Conservation (phyloP, 768 basidiomycete genomes). For the Xerocomellus dryophilus region DNA sequence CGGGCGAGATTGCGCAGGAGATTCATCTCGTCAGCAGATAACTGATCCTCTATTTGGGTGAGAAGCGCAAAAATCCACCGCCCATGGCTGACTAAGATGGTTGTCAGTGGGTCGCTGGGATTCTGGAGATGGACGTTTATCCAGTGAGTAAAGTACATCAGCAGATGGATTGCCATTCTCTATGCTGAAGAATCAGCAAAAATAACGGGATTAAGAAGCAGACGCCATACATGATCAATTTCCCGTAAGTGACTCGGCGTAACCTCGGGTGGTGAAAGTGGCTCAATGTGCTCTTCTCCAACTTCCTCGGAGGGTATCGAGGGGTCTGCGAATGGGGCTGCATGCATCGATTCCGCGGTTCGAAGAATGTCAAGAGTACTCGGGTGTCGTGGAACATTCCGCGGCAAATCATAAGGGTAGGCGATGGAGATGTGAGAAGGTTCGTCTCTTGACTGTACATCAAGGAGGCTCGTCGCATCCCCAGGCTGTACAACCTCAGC, state of each 20-base stretch:
- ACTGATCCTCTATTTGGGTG: slow-evolving; percentile 60
- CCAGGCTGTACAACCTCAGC: neutral
- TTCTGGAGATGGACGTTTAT: slow-evolving; percentile 59
- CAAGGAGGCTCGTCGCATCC: neutral
- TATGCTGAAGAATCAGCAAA: slow-evolving; percentile 30
- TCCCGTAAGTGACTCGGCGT: slow-evolving; percentile 52
- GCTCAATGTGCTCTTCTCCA: neutral
- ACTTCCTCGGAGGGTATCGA: neutral
- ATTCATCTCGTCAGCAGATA: slow-evolving; percentile 75
- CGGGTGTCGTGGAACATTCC: neutral
- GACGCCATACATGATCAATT: slow-evolving; percentile 63
- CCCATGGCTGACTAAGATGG: slow-evolving; percentile 56
- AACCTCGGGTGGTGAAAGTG: slow-evolving; percentile 49
- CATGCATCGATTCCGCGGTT: neutral
- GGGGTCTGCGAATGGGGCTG: neutral
- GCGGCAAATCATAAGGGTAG: neutral
- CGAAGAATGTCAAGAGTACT: neutral
- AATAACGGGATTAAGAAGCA: neutral
- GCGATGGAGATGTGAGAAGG: neutral
- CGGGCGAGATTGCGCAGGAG: slow-evolving; percentile 73
- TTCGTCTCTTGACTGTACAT: slow-evolving; percentile 1
- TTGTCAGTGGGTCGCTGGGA: slow-evolving; percentile 34
- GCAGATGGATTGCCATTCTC: slow-evolving; percentile 68
- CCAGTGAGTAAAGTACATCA: slow-evolving; percentile 86
- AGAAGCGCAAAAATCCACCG: slow-evolving; percentile 80